Conservation (phyloP, 2,329 filamentous ascomycete genomes). For the Paraphoma sp. region DNA sequence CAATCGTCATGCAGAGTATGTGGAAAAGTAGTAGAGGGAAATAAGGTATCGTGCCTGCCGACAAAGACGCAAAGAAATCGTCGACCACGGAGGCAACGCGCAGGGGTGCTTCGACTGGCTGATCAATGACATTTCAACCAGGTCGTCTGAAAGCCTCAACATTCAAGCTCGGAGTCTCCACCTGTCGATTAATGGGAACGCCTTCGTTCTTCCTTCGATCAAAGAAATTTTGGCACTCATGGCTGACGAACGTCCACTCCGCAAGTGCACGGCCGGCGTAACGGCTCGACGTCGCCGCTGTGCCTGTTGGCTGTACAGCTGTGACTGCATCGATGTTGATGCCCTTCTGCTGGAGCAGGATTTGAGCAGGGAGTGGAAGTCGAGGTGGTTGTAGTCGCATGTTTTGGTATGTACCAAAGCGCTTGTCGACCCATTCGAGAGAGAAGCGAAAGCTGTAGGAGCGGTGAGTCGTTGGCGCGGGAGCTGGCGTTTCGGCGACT, state of each 20-base stretch:
- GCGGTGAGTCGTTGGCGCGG: slow-evolving; percentile 60
- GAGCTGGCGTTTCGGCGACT: slow-evolving; percentile 32
- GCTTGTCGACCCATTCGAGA: slow-evolving; percentile 69
- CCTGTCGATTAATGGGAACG: slow-evolving; percentile 67
- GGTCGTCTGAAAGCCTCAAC: slow-evolving; percentile 67
- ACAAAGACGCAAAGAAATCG: slow-evolving; percentile 8
- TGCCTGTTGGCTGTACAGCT: slow-evolving; percentile 45
- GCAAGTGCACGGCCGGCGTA: slow-evolving; percentile 77
- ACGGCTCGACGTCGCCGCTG: slow-evolving; percentile 53
- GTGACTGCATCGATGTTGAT: slow-evolving; percentile 35
- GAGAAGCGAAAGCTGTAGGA: slow-evolving; percentile 77
- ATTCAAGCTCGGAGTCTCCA: slow-evolving; percentile 72
- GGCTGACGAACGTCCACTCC: slow-evolving; percentile 77
- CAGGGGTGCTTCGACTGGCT: background rate
- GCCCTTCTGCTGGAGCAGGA: slow-evolving; percentile 59
- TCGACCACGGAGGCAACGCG: background rate
- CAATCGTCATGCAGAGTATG: slow-evolving; percentile 23
- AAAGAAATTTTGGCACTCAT: slow-evolving; percentile 82
- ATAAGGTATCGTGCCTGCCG: slow-evolving; percentile 30
- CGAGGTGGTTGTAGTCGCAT: slow-evolving; percentile 71
- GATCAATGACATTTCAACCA: slow-evolving; percentile 27
- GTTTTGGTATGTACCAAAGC: slow-evolving; percentile 64
- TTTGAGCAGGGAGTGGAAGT: slow-evolving; percentile 74
- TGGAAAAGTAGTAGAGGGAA: slow-evolving; percentile 6
- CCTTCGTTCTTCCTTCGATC: slow-evolving; percentile 78